Percentiles rank a stretch among this genome's conserved stretches.
These are phyloP conservation scores for Ceratocystis albifundus DNA, from an alignment of 2,329 filamentous ascomycete species.

Conservation along the genomic window DNA sequence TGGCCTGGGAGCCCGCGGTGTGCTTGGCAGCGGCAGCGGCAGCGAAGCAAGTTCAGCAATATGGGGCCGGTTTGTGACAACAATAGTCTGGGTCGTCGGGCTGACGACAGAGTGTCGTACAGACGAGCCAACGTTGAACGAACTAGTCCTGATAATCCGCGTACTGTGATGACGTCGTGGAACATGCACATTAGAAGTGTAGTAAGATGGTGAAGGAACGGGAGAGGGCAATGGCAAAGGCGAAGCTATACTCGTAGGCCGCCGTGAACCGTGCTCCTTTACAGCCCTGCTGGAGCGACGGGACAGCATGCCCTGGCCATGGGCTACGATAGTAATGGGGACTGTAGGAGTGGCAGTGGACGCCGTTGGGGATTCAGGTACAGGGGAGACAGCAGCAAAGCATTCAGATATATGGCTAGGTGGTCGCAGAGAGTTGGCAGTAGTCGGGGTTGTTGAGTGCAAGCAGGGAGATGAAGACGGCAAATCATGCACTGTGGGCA, in stretches of 20 bases:
- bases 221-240: not conserved
- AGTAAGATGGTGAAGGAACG: not conserved
- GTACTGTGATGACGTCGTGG: constrained; percentile 17
- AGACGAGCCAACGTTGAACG: not conserved
- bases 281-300: constrained; percentile 11
- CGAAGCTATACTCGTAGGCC: constrained; percentile 3
- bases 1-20: not conserved
- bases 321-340: not conserved
- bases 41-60: constrained; percentile 19
- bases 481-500: constrained; percentile 18
- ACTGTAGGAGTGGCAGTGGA: not conserved
- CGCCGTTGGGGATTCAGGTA: not conserved
- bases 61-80: not conserved
- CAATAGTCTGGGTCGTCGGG: not conserved
- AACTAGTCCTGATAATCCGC: constrained; percentile 7
- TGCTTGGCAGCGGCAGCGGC: constrained; percentile 7
- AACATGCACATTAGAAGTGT: not conserved
- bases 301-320: not conserved
- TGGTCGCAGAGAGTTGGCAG: not conserved
- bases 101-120: not conserved
- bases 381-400: constrained; percentile 1
- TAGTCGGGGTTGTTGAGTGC: constrained; percentile 1
- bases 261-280: constrained; percentile 8
- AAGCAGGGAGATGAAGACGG: not conserved
- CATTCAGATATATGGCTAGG: constrained; percentile 9